phyloP scores from a whole-genome alignment of 179 eudicot species.

The Silene noctiflora region DNA sequence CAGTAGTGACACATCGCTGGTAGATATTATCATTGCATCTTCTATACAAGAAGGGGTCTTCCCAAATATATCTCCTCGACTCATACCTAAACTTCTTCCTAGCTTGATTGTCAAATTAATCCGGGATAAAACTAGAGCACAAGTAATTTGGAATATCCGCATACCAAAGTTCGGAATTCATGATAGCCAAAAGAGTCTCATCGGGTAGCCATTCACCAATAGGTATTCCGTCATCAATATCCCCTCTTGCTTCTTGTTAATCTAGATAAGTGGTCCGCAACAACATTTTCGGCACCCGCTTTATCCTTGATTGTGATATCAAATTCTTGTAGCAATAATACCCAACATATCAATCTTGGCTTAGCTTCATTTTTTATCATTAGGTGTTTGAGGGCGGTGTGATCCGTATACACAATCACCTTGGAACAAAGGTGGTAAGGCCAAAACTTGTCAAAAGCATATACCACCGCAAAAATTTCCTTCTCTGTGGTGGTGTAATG shows the following conservation, averaged over 20 bases:
- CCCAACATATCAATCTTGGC: neutral
- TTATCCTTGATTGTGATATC: neutral
- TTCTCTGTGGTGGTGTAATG: too few relatives aligned
- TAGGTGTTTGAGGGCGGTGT: neutral
- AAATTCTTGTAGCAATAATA: neutral
- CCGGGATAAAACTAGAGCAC: neutral
- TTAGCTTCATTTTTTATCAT: neutral
- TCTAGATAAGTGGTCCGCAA: neutral
- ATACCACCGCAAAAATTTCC: too few relatives aligned
- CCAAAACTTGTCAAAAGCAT: neutral
- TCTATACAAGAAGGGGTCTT: neutral
- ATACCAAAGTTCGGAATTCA: neutral
- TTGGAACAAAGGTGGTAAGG: neutral
- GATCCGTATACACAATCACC: neutral
- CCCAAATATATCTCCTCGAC: neutral
- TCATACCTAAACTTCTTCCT: neutral
- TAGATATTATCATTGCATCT: too few relatives aligned
- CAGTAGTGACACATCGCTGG: too few relatives aligned
- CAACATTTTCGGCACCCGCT: neutral
- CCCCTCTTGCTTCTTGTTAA: neutral
- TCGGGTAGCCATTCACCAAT: too few relatives aligned
- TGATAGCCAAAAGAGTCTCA: neutral
- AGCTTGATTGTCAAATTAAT: neutral
- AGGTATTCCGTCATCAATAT: too few relatives aligned
- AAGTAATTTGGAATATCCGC: neutral